A percentile compares a stretch with the other conserved stretches of the same genome.
These are phyloP conservation scores for Rhododendron ferrugineum DNA, from an alignment of 148 eudicot genomes.

Conservation along the genomic window DNA sequence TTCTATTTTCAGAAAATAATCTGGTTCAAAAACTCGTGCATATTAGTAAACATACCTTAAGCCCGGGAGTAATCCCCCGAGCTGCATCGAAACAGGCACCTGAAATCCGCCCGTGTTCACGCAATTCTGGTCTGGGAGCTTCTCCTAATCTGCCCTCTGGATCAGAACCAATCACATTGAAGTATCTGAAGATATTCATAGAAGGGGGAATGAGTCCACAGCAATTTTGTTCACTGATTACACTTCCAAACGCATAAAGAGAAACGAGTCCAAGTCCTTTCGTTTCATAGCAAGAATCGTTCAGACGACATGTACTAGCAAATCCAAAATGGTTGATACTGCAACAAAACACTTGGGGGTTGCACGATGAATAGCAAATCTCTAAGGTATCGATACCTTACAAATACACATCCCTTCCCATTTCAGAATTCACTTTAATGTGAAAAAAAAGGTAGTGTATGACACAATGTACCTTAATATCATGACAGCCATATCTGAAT, in stretches of 20 bases:
- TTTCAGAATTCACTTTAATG: not conserved
- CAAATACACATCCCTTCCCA: no score
- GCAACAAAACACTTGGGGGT: not conserved
- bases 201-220: not conserved
- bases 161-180: conserved; percentile 96
- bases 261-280: not conserved
- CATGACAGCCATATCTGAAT: conserved; percentile 81
- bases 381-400: no score
- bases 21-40: not conserved
- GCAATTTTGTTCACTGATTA: not conserved
- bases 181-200: conserved; percentile 50
- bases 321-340: not conserved
- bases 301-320: not conserved
- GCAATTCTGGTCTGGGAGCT: conserved; percentile 93
- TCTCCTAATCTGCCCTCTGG: conserved; percentile 94
- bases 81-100: conserved; percentile 99
- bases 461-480: conserved; percentile 51
- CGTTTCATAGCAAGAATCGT: not conserved
- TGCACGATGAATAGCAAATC: not conserved
- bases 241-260: not conserved
- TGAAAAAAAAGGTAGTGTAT: not conserved
- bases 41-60: conserved; percentile 41
- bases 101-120: conserved; percentile 89
- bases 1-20: not conserved
- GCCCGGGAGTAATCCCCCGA: conserved; percentile 77